Conservation (phyloP, 176 grass and related monocot genomes). For the Alopecurus myosuroides region DNA sequence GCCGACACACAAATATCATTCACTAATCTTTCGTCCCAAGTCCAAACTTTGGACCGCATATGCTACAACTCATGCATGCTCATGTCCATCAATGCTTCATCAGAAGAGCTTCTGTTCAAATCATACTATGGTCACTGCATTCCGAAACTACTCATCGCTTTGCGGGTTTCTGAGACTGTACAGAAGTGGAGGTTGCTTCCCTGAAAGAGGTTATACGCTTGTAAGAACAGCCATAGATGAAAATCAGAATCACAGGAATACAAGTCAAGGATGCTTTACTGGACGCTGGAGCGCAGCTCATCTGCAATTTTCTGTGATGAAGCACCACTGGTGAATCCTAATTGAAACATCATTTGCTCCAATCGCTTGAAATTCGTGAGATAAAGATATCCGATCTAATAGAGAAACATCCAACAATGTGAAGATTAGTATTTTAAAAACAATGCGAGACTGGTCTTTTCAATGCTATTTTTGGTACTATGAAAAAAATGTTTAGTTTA, state of each 20-base stretch:
- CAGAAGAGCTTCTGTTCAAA: background rate
- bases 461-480: background rate
- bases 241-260: background rate
- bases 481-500: background rate
- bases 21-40: background rate
- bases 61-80: background rate
- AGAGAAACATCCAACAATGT: background rate
- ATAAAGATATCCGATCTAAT: constrained; percentile 91
- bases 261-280: constrained; percentile 45
- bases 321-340: constrained; percentile 89
- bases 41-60: background rate
- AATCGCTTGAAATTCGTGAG: constrained; percentile 85
- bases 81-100: background rate
- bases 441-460: background rate
- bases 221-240: background rate
- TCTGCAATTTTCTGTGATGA: constrained; percentile 79
- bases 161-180: constrained; percentile 16
- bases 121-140: background rate
- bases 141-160: background rate
- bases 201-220: constrained; percentile 21
- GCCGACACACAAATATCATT: background rate
- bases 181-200: constrained; percentile 4
- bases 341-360: constrained; percentile 85
- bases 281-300: constrained; percentile 51
- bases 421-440: background rate